Evolutionary conservation across 2,329 filamentous ascomycete species (phyloP).

Genomic region (Exophiala oligosperma): DNA sequence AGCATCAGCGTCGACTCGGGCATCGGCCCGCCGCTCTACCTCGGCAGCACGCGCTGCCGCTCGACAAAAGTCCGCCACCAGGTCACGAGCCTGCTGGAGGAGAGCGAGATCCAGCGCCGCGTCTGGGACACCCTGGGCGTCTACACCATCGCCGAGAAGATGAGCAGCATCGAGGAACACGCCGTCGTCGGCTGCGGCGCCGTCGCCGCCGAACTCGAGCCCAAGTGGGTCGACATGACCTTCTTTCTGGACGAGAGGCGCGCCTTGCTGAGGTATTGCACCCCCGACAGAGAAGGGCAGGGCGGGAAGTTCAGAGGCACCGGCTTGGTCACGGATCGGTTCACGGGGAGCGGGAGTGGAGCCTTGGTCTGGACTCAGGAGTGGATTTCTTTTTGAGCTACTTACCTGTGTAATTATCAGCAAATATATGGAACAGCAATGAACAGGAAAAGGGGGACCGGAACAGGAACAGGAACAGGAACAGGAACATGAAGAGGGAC

Average conservation of each 20-base stretch:
- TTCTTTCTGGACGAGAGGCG: constrained; percentile 27
- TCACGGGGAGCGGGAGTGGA: constrained; percentile 19
- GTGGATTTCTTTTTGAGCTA: constrained; percentile 23
- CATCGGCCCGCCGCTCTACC: constrained; percentile 26
- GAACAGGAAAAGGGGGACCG: no score
- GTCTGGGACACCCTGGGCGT: constrained; percentile 24
- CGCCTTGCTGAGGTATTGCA: constrained; percentile 27
- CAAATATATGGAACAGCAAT: no score
- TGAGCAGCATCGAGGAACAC: constrained; percentile 28
- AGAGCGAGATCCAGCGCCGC: constrained; percentile 15
- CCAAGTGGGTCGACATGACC: constrained; percentile 29
- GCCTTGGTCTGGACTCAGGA: constrained; percentile 30
- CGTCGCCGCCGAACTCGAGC: constrained; percentile 17
- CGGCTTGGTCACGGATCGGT: constrained; percentile 8
- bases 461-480: no score
- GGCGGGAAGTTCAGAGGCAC: constrained; percentile 18
- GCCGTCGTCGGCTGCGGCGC: constrained; percentile 21
- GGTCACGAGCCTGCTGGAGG: constrained; percentile 22
- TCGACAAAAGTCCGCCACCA: constrained; percentile 28
- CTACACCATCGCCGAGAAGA: constrained; percentile 27
- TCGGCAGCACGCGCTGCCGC: constrained; percentile 13
- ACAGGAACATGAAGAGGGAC: no score
- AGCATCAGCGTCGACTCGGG: constrained; percentile 24
- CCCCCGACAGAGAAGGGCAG: constrained; percentile 18
- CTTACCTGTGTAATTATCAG: no score